Conservation (phyloP, 75 land plant genomes). For the Azolla pinnata region DNA sequence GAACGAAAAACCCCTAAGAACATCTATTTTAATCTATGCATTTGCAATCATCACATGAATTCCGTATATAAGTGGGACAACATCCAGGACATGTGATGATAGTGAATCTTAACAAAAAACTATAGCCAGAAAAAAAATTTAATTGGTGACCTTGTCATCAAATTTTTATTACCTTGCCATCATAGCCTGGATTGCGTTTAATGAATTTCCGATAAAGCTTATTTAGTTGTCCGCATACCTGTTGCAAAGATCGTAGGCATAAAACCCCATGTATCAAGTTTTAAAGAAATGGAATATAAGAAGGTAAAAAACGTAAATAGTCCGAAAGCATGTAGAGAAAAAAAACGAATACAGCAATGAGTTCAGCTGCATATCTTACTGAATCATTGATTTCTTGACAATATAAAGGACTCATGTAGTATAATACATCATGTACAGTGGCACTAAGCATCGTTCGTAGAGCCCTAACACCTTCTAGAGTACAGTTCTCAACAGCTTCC, state of each 20-base stretch:
- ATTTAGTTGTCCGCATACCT: slow-evolving; percentile 82
- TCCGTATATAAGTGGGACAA: no score
- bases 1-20: no score
- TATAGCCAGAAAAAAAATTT: no score
- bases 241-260: slow-evolving; percentile 4
- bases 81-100: no score
- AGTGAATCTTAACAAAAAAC: no score
- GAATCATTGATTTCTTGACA: slow-evolving; percentile 91
- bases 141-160: not conserved
- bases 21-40: no score
- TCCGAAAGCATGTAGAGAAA: not conserved
- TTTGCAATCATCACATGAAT: no score
- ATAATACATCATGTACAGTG: slow-evolving; percentile 90
- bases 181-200: slow-evolving; percentile 85
- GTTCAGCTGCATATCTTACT: slow-evolving; percentile 46
- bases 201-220: slow-evolving; percentile 70
- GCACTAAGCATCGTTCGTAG: slow-evolving; percentile 79
- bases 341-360: not conserved
- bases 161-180: slow-evolving; percentile 90
- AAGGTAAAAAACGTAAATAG: no score
- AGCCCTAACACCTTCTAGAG: slow-evolving; percentile 82
- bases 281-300: no score
- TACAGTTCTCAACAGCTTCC: slow-evolving; percentile 66
- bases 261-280: no score
- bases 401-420: slow-evolving; percentile 96